phyloP scores from a whole-genome alignment of 805 yeast species.

The Ogataea trehalophila region DNA sequence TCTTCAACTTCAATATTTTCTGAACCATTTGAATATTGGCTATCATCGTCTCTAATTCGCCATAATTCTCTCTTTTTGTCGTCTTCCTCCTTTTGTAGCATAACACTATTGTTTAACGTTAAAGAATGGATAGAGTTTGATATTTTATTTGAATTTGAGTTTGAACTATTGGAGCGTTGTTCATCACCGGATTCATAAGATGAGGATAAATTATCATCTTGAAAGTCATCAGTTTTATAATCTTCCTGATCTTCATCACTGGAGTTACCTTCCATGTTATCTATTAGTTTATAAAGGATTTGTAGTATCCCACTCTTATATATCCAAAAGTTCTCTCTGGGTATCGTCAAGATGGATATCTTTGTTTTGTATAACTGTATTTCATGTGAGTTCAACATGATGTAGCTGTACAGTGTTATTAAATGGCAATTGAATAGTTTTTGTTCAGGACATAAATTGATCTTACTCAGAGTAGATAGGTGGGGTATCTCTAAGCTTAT shows the following conservation, averaged over 20 bases:
- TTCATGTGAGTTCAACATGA: conserved; percentile 23
- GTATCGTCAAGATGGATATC: conserved; percentile 48
- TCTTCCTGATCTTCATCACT: conserved; percentile 12
- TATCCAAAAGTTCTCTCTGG: conserved; percentile 48
- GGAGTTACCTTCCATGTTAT: conserved; percentile 19
- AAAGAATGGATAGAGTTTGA: conserved; percentile 15
- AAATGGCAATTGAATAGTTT: neutral
- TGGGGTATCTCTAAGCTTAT: too few species aligned
- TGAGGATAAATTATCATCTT: conserved; percentile 1
- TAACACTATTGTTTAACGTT: conserved; percentile 5
- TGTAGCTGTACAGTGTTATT: neutral
- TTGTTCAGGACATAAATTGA: too few species aligned
- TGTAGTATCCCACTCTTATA: conserved; percentile 47
- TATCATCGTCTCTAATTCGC: too few species aligned
- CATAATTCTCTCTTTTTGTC: too few species aligned
- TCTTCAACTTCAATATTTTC: conserved; percentile 23
- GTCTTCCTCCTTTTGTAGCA: conserved; percentile 9
- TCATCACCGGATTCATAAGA: conserved; percentile 7
- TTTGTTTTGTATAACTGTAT: conserved; percentile 43
- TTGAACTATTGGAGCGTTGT: neutral
- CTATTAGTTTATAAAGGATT: conserved; percentile 37
- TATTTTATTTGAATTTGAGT: conserved; percentile 2
- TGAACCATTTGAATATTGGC: neutral
- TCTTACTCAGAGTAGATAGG: too few species aligned
- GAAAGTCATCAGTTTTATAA: conserved; percentile 1